Evolutionary conservation across 306 rosid species (phyloP).

Genomic region (Ziziphus jujuba): DNA sequence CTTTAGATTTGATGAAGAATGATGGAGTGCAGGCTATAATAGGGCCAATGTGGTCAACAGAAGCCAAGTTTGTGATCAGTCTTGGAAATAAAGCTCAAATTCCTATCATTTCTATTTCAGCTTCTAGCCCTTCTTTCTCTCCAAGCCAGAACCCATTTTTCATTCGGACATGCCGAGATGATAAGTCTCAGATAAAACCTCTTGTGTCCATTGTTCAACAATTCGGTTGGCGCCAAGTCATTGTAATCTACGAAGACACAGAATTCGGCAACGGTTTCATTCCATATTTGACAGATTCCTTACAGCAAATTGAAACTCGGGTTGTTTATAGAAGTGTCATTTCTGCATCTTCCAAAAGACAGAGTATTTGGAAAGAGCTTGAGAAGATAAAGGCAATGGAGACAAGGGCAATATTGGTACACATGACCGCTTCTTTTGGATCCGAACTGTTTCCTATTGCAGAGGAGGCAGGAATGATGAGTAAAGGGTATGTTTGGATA

Average conservation of each 20-base stretch:
- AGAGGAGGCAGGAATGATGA: constrained; percentile 26
- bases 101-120: constrained; percentile 34
- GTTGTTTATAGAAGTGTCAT: constrained; percentile 24
- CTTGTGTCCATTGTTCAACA: constrained; percentile 25
- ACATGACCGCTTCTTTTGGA: constrained; percentile 31
- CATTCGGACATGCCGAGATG: constrained; percentile 27
- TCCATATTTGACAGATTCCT: too few species aligned
- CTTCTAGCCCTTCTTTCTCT: constrained; percentile 43
- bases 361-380: constrained; percentile 14
- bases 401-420: constrained; percentile 36
- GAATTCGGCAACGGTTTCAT: too few species aligned
- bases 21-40: too few species aligned
- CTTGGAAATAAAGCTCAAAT: too few species aligned
- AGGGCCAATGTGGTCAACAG: too few species aligned
- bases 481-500: constrained; percentile 31
- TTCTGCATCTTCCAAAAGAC: constrained; percentile 3
- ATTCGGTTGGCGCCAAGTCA: constrained; percentile 37
- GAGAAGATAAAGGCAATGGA: constrained; percentile 1
- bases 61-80: too few species aligned
- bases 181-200: constrained; percentile 23
- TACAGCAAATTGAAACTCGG: constrained; percentile 18
- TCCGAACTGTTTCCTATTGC: constrained; percentile 28
- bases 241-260: constrained; percentile 36
- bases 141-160: constrained; percentile 30
- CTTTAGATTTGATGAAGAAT: constrained; percentile 17